Percentiles rank a stretch among this genome's conserved stretches.
These are phyloP conservation scores for Sporothrix globosa DNA, from an alignment of 2,329 filamentous ascomycete species.

Conservation along the genomic window DNA sequence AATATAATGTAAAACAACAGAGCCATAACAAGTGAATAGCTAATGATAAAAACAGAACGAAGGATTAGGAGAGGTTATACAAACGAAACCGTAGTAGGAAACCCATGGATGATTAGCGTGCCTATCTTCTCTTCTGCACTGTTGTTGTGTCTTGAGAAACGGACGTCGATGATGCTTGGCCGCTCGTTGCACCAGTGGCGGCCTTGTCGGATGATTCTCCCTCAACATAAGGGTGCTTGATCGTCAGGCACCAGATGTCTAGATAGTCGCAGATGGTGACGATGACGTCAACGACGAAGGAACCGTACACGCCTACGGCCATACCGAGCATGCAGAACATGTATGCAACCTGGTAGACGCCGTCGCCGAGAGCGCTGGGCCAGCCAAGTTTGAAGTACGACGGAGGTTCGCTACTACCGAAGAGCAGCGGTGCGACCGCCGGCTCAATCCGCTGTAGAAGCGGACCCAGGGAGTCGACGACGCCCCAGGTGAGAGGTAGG, in stretches of 20 bases:
- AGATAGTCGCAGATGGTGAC: conserved; percentile 97
- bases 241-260: conserved; percentile 97
- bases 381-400: conserved; percentile 57
- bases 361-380: conserved; percentile 74
- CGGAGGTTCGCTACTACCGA: conserved; percentile 26
- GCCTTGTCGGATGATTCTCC: conserved; percentile 32
- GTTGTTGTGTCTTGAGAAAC: neutral
- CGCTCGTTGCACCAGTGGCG: neutral
- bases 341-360: conserved; percentile 78
- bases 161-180: conserved; percentile 16
- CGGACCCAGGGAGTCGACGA: conserved; percentile 80
- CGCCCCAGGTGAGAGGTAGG: conserved; percentile 74
- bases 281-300: conserved; percentile 96
- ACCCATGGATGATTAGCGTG: neutral
- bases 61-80: neutral
- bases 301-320: conserved; percentile 89
- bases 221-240: conserved; percentile 76
- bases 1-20: neutral
- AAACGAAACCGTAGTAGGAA: neutral
- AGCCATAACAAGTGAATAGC: neutral
- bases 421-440: conserved; percentile 26
- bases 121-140: conserved; percentile 24
- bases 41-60: neutral
- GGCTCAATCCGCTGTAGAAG: conserved; percentile 57
- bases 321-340: conserved; percentile 86